phyloP scores from a whole-genome alignment of 805 yeast genomes.

The Candida corydali region DNA sequence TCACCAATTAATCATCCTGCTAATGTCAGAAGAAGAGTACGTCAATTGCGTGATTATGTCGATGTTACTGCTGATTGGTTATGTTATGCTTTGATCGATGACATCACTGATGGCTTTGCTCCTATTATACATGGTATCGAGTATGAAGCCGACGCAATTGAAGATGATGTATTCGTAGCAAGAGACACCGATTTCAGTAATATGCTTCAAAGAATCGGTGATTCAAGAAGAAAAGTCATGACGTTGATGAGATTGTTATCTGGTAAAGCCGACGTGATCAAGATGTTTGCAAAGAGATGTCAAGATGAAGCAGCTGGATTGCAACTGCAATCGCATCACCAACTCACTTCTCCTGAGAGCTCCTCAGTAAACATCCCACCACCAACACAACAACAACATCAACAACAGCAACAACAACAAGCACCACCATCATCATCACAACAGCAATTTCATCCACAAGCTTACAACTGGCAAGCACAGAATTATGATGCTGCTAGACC shows the following conservation, averaged over 20 bases:
- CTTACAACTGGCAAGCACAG: slow-evolving; percentile 7
- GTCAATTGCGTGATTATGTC: slow-evolving; percentile 74
- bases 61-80: slow-evolving; percentile 79
- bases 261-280: slow-evolving; percentile 94
- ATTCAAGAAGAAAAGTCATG: slow-evolving; percentile 88
- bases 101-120: slow-evolving; percentile 79
- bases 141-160: slow-evolving; percentile 78
- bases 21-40: slow-evolving; percentile 75
- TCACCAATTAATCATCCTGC: slow-evolving; percentile 57
- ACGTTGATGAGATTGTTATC: slow-evolving; percentile 82
- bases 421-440: slow-evolving; percentile 6
- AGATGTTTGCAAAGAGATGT: slow-evolving; percentile 93
- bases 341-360: slow-evolving; percentile 4
- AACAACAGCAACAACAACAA: slow-evolving; percentile 3
- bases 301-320: slow-evolving; percentile 54
- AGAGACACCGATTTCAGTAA: slow-evolving; percentile 68
- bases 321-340: neutral
- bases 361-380: slow-evolving; percentile 4
- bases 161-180: slow-evolving; percentile 79
- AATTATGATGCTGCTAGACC: slow-evolving; percentile 46
- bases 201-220: slow-evolving; percentile 82
- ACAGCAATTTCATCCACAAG: slow-evolving; percentile 9
- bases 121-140: slow-evolving; percentile 76
- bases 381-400: no score
- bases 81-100: slow-evolving; percentile 79